These are phyloP conservation scores for Davidsoniella neocaledoniae DNA, from an alignment of 2,329 filamentous ascomycete genomes.

Conservation along the genomic window DNA sequence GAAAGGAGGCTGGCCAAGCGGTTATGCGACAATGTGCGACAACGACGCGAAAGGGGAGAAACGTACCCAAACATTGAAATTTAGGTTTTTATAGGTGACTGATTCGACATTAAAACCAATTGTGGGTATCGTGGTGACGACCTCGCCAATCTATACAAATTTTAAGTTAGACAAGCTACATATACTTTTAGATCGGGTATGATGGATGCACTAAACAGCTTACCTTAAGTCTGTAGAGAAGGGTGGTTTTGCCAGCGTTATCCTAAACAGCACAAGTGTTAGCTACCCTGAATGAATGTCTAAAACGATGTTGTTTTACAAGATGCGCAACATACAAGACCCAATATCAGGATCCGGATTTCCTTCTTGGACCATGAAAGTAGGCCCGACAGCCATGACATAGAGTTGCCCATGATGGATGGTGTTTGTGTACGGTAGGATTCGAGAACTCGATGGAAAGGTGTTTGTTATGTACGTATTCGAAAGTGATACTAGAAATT, in stretches of 20 bases:
- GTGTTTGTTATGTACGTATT: too few relatives aligned
- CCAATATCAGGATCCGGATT: constrained; percentile 87
- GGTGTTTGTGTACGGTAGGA: background rate
- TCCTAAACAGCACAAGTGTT: constrained; percentile 40
- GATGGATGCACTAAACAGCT: constrained; percentile 12
- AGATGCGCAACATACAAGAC: constrained; percentile 47
- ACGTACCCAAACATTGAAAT: constrained; percentile 94
- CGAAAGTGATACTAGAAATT: too few relatives aligned
- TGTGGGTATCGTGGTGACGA: constrained; percentile 96
- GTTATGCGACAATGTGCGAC: background rate
- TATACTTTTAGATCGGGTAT: background rate
- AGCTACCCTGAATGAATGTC: background rate
- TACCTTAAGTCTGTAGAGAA: constrained; percentile 91
- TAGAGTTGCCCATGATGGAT: constrained; percentile 38
- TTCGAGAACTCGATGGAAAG: too few relatives aligned
- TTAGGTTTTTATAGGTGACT: constrained; percentile 94
- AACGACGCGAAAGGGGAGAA: background rate
- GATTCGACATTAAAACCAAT: constrained; percentile 99
- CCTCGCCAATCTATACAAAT: constrained; percentile 67
- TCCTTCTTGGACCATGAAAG: constrained; percentile 83
- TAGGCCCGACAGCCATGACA: constrained; percentile 55
- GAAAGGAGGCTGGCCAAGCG: constrained; percentile 1
- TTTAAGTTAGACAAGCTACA: constrained; percentile 2
- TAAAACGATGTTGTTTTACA: background rate
- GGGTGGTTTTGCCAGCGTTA: constrained; percentile 94